Evolutionary conservation across 176 grass and related monocot genomes (phyloP).

Genomic region (Metroxylon sagu): DNA sequence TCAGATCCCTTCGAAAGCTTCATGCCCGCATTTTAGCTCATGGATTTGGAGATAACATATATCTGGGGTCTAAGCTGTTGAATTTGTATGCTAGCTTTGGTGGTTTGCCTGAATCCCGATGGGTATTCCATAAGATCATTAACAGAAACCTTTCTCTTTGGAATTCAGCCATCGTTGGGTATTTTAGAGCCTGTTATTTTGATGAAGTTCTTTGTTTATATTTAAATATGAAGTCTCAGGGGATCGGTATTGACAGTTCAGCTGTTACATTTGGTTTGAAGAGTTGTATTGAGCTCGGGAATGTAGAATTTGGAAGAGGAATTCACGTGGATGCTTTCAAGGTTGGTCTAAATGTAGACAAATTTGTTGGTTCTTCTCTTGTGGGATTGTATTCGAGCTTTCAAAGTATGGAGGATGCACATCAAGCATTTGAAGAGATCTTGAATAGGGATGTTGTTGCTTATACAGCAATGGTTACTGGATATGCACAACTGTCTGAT

Average conservation of each 20-base stretch:
- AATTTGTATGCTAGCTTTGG: slow-evolving; percentile 34
- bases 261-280: slow-evolving; percentile 52
- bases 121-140: slow-evolving; percentile 29
- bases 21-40: slow-evolving; percentile 33
- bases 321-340: slow-evolving; percentile 49
- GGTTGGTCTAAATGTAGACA: slow-evolving; percentile 35
- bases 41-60: slow-evolving; percentile 25
- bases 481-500: slow-evolving; percentile 36
- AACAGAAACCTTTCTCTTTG: slow-evolving; percentile 30
- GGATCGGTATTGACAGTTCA: slow-evolving; percentile 25
- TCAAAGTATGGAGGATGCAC: slow-evolving; percentile 24
- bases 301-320: slow-evolving; percentile 26
- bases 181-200: slow-evolving; percentile 38
- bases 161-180: slow-evolving; percentile 50
- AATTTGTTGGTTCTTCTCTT: slow-evolving; percentile 52
- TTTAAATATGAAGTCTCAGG: slow-evolving; percentile 20
- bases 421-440: slow-evolving; percentile 39
- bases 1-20: slow-evolving; percentile 33
- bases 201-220: slow-evolving; percentile 45
- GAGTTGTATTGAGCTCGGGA: slow-evolving; percentile 36
- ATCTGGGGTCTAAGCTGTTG: slow-evolving; percentile 38
- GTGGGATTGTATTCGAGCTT: slow-evolving; percentile 44
- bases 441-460: slow-evolving; percentile 37
- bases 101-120: slow-evolving; percentile 22
- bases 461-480: slow-evolving; percentile 49